These are phyloP conservation scores for Auriscalpium vulgare DNA, from an alignment of 768 basidiomycete genomes.

Conservation along the genomic window DNA sequence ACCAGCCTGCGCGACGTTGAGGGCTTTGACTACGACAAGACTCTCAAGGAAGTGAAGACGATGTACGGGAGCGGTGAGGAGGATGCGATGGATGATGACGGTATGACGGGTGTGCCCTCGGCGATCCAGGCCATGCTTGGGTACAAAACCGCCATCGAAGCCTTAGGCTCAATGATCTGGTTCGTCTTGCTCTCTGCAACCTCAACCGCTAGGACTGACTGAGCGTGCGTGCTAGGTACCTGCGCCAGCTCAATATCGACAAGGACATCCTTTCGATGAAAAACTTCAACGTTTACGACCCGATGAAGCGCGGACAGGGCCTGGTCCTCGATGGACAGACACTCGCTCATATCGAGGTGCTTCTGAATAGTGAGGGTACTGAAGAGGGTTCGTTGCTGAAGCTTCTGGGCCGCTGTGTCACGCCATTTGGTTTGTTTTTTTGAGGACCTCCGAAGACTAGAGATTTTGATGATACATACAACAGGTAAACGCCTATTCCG, in stretches of 20 bases:
- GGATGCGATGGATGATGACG: constrained; percentile 38
- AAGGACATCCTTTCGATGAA: constrained; percentile 91
- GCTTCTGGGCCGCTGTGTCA: constrained; percentile 75
- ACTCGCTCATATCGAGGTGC: constrained; percentile 86
- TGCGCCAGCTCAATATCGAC: constrained; percentile 91
- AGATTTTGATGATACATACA: not conserved
- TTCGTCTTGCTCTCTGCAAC: not conserved
- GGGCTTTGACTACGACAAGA: constrained; percentile 70
- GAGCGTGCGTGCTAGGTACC: constrained; percentile 39
- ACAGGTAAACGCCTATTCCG: constrained; percentile 91
- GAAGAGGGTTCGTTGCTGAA: constrained; percentile 85
- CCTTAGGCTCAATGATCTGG: constrained; percentile 91
- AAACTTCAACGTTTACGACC: constrained; percentile 97
- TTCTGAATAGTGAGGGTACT: constrained; percentile 90
- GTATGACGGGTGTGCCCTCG: constrained; percentile 43
- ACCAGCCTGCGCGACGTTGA: constrained; percentile 78
- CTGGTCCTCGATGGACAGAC: constrained; percentile 91
- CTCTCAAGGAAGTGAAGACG: constrained; percentile 55
- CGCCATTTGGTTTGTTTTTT: constrained; percentile 71
- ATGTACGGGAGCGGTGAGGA: constrained; percentile 48
- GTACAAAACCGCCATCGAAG: constrained; percentile 64
- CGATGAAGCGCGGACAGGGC: constrained; percentile 83
- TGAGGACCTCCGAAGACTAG: not conserved
- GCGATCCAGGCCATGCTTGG: constrained; percentile 69
- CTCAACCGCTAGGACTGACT: not conserved